Evolutionary conservation across 2,329 filamentous ascomycete genomes (phyloP).

Genomic region (Botrytis byssoidea): DNA sequence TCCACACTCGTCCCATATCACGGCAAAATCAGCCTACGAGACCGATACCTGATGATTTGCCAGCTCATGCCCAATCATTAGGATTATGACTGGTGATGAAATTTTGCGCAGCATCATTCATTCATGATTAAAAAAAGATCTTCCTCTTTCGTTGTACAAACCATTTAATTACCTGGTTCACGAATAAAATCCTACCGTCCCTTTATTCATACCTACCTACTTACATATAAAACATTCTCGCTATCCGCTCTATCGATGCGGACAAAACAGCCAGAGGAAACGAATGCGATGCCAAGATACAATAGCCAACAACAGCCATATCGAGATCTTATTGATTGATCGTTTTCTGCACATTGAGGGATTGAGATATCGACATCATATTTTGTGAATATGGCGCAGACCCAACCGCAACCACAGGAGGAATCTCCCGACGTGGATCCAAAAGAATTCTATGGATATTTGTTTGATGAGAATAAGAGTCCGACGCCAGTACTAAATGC

Average conservation of each 20-base stretch:
- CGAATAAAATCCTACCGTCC: background rate
- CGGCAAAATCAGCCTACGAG: constrained; percentile 15
- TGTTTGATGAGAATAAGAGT: constrained; percentile 67
- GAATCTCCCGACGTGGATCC: constrained; percentile 31
- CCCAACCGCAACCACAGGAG: constrained; percentile 24
- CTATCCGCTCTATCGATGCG: constrained; percentile 14
- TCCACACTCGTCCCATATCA: constrained; percentile 5
- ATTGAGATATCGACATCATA: constrained; percentile 16
- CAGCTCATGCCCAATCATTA: constrained; percentile 20
- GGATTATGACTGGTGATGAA: constrained; percentile 18
- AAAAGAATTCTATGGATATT: constrained; percentile 56
- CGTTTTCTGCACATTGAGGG: background rate
- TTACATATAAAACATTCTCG: background rate
- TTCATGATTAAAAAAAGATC: constrained; percentile 2
- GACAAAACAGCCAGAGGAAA: constrained; percentile 1
- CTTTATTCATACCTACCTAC: background rate
- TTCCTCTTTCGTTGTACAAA: background rate
- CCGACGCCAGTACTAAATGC: constrained; percentile 66
- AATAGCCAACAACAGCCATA: background rate
- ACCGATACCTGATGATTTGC: constrained; percentile 18
- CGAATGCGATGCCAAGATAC: constrained; percentile 13
- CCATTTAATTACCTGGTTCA: constrained; percentile 4
- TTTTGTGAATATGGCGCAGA: constrained; percentile 17
- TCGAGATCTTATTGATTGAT: constrained; percentile 11
- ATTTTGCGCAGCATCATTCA: constrained; percentile 11